These are phyloP conservation scores for Sordaria brevicollis DNA, from an alignment of 495 filamentous ascomycete species.

Conservation along the genomic window DNA sequence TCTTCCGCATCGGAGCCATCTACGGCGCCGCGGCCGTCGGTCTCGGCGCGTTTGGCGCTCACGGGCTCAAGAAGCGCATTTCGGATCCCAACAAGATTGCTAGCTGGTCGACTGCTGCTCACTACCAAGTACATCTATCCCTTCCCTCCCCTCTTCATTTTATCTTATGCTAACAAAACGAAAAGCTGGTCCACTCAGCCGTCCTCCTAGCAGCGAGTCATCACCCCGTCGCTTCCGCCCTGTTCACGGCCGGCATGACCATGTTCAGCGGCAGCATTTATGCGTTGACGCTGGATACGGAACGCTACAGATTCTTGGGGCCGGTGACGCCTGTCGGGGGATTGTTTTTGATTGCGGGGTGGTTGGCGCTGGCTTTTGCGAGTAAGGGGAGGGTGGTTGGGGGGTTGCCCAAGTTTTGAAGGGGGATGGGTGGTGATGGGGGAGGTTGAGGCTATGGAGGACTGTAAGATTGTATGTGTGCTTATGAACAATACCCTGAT, in stretches of 20 bases:
- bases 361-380: constrained; percentile 28
- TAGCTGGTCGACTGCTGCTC: constrained; percentile 48
- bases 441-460: neutral
- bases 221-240: constrained; percentile 26
- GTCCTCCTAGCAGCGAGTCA: constrained; percentile 39
- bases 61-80: constrained; percentile 48
- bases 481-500: neutral
- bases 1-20: constrained; percentile 49
- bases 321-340: constrained; percentile 53
- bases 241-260: constrained; percentile 39
- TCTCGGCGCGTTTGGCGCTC: constrained; percentile 55
- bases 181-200: constrained; percentile 47
- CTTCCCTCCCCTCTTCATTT: neutral
- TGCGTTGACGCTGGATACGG: constrained; percentile 44
- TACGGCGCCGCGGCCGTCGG: constrained; percentile 48
- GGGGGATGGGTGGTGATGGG: neutral
- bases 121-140: constrained; percentile 42
- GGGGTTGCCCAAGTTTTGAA: neutral
- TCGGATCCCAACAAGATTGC: constrained; percentile 41
- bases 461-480: neutral
- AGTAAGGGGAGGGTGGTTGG: neutral
- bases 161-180: neutral
- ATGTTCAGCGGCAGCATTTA: constrained; percentile 55
- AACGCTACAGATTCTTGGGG: constrained; percentile 42
- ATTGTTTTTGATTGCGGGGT: constrained; percentile 46